Percentiles rank a stretch among this genome's conserved stretches.
Conservation (phyloP, 1,284 basidiomycete genomes). For the Heterobasidion irregulare region DNA sequence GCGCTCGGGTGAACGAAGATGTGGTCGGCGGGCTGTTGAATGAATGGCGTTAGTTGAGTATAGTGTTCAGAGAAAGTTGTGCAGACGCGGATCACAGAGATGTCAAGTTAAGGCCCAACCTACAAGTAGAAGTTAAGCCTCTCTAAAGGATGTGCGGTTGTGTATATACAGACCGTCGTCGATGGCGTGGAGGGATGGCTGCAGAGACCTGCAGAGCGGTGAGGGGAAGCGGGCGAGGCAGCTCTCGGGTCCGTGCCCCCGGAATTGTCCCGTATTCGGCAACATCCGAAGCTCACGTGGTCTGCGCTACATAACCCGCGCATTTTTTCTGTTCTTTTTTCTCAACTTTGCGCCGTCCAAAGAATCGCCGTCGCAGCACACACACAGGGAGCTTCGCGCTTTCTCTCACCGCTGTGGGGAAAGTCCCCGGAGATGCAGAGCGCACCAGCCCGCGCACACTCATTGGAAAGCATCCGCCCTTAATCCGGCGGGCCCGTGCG, state of each 20-base stretch:
- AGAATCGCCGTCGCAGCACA: constrained; percentile 82
- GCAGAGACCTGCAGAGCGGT: too few species aligned
- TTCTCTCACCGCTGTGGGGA: constrained; percentile 68
- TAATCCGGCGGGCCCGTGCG: constrained; percentile 29
- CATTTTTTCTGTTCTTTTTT: not conserved
- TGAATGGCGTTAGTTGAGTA: too few species aligned
- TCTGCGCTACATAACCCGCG: not conserved
- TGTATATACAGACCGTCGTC: too few species aligned
- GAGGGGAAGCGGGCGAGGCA: too few species aligned
- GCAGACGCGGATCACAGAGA: too few species aligned
- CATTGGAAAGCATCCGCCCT: constrained; percentile 65
- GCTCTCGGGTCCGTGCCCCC: not conserved
- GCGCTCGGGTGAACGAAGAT: too few species aligned
- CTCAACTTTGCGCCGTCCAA: constrained; percentile 41
- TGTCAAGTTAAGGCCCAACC: too few species aligned
- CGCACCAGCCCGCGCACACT: constrained; percentile 31
- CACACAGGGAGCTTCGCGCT: constrained; percentile 48
- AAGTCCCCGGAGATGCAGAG: constrained; percentile 87
- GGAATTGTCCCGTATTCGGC: not conserved
- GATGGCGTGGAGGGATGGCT: too few species aligned
- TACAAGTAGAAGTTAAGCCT: too few species aligned
- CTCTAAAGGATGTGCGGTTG: too few species aligned
- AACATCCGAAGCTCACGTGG: constrained; percentile 1
- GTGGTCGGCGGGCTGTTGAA: too few species aligned
- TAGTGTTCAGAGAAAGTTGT: too few species aligned